These are phyloP conservation scores for Casaregolazyma suthepensis DNA, from an alignment of 1,139 yeast genomes.

Conservation along the genomic window DNA sequence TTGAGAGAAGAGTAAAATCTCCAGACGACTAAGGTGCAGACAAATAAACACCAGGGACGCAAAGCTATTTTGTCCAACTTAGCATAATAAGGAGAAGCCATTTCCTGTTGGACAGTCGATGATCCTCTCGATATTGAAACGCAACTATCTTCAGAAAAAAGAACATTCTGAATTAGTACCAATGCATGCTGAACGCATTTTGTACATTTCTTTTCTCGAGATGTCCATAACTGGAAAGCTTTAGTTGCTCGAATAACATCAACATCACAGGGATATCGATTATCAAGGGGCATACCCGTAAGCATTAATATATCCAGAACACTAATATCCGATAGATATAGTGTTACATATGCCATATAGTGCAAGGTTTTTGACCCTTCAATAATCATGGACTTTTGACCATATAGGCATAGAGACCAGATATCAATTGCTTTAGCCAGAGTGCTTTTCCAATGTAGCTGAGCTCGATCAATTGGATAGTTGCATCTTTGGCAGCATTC, in stretches of 20 bases:
- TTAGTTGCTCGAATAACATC: slow-evolving; percentile 21
- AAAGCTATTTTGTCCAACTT: slow-evolving; percentile 17
- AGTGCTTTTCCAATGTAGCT: slow-evolving; percentile 15
- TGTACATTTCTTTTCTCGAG: slow-evolving; percentile 12
- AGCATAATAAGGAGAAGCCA: slow-evolving; percentile 10
- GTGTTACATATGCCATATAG: slow-evolving; percentile 22
- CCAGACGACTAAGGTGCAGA: slow-evolving; percentile 18
- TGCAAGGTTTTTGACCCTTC: slow-evolving; percentile 21
- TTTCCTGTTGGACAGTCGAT: neutral
- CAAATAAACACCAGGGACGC: slow-evolving; percentile 19
- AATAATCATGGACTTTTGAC: slow-evolving; percentile 12
- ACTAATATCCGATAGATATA: slow-evolving; percentile 20
- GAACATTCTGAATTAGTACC: slow-evolving; percentile 16
- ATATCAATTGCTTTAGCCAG: slow-evolving; percentile 22
- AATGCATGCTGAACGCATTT: slow-evolving; percentile 16
- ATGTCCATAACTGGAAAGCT: slow-evolving; percentile 21
- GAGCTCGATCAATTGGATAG: neutral
- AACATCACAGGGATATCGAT: slow-evolving; percentile 18
- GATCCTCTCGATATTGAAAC: neutral
- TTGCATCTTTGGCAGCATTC: neutral
- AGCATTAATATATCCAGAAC: slow-evolving; percentile 18
- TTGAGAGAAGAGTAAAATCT: slow-evolving; percentile 13
- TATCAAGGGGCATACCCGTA: slow-evolving; percentile 16
- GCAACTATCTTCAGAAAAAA: slow-evolving; percentile 13
- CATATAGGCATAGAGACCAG: slow-evolving; percentile 20